phyloP scores from a whole-genome alignment of 768 basidiomycete genomes.

The Russula emetica region DNA sequence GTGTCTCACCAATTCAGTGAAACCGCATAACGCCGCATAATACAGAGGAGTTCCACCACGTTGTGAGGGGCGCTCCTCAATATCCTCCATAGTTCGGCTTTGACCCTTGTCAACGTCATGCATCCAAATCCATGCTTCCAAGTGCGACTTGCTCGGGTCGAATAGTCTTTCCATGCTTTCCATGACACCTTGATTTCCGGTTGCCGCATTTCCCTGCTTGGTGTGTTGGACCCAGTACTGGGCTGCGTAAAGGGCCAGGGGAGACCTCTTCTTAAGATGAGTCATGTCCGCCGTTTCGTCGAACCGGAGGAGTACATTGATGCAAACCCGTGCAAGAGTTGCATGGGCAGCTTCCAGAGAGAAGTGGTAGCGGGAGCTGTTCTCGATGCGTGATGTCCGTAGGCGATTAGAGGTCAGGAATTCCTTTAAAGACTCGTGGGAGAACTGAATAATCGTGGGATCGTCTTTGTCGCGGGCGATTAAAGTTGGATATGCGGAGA shows the following conservation, averaged over 20 bases:
- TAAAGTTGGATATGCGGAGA: neutral
- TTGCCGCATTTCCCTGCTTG: neutral
- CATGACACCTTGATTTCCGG: neutral
- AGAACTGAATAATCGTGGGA: neutral
- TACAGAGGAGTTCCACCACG: neutral
- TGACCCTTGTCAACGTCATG: neutral
- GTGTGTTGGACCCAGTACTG: neutral
- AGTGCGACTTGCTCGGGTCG: neutral
- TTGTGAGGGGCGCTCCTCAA: neutral
- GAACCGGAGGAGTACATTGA: neutral
- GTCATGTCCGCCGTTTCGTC: too few species aligned
- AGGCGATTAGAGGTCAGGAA: neutral
- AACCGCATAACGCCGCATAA: slow-evolving; percentile 1
- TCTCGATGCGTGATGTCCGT: too few species aligned
- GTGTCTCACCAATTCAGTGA: neutral
- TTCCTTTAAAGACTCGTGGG: neutral
- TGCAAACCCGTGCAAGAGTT: neutral
- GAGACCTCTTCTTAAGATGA: neutral
- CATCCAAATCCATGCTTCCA: neutral
- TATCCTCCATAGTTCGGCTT: neutral
- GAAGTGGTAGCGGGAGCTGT: neutral
- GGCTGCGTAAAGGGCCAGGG: neutral
- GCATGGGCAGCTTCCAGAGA: neutral
- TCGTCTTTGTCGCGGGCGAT: neutral
- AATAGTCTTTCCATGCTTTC: neutral